Percentiles rank a stretch among this genome's conserved stretches.
Evolutionary conservation across 1,284 basidiomycete species (phyloP).

Genomic region (Leccinum pachyderme): DNA sequence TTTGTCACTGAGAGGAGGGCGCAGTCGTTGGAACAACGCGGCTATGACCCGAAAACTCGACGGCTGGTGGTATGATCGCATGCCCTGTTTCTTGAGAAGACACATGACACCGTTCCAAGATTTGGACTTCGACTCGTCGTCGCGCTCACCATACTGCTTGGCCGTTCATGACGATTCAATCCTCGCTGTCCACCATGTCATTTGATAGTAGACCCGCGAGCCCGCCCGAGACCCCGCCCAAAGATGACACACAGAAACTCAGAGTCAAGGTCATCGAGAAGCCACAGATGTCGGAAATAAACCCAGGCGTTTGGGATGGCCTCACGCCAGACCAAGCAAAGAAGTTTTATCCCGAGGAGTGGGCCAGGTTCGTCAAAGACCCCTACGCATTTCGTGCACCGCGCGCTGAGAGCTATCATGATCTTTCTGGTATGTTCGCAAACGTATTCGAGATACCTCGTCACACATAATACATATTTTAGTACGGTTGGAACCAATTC

Average conservation of each 20-base stretch:
- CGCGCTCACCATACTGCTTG: constrained; percentile 94
- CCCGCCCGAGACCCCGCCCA: background rate
- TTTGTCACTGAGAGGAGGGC: constrained; percentile 78
- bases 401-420: constrained; percentile 81
- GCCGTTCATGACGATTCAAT: constrained; percentile 70
- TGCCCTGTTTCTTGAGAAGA: background rate
- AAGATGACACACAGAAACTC: constrained; percentile 26
- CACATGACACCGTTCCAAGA: constrained; percentile 44
- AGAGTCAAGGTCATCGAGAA: constrained; percentile 89
- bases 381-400: too few species aligned
- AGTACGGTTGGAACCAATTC: constrained; percentile 78
- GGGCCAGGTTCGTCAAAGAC: constrained; percentile 76
- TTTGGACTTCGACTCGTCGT: constrained; percentile 95
- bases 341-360: constrained; percentile 91
- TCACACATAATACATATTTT: background rate
- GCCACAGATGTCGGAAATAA: constrained; percentile 96
- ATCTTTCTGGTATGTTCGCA: constrained; percentile 60
- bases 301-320: constrained; percentile 96
- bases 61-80: constrained; percentile 65
- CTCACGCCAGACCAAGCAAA: constrained; percentile 88
- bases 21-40: constrained; percentile 66
- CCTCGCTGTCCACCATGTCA: constrained; percentile 13
- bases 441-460: background rate
- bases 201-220: background rate
- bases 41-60: constrained; percentile 60